Base-by-base conservation (phyloP, 257 asterid species). In the Cordia subcordata region DNA sequence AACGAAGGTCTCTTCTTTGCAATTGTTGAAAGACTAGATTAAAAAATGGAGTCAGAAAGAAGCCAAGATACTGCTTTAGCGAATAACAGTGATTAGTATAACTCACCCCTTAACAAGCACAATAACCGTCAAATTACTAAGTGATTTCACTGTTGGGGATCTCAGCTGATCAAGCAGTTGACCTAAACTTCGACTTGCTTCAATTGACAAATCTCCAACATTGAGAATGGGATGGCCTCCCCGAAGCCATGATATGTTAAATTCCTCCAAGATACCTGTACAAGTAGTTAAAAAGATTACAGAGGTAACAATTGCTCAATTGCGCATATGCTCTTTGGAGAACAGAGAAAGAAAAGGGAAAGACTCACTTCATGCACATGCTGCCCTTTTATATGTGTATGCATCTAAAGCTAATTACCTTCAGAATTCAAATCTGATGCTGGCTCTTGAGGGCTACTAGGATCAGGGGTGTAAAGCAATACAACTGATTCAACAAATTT, bases 1-100 rank as follows among this genome's bases (percentile, higher is more conserved):
- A 93, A 93, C 55, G 94, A 86, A 49, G 99, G 99, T 70, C 99
- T 93, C 75, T 82, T 93, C 62, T 77, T 86, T 39, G 99, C 99
- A 69, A 93, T 81, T 63, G 87, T 78, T 61, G 97, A 89, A 68
- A 93, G 95, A 82, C 99, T 92, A 39, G 52, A 62, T 61, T 22
- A 74, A 35, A 66, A 33, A 55, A 53, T 63, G 16, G 19, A 67
- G 44, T 49, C 57, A 53, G 35, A 58, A 47, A 68, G 70, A 39
- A 63, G 52, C 63, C 55, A 65, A 59, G 57, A 62, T 22, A 68
- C 33, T 23, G 57, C 33, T 42, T 18, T 15, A 15, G 16, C 11
- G 40, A 54, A 60, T 23, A 13, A 53, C 35, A 58, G 23, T 16
- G 44, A 44, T 16, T 54, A 8, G 33, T 1, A 59, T 23, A 23